Conservation (phyloP, 1,284 basidiomycete genomes). For the Filobasidium uniguttulatum region DNA sequence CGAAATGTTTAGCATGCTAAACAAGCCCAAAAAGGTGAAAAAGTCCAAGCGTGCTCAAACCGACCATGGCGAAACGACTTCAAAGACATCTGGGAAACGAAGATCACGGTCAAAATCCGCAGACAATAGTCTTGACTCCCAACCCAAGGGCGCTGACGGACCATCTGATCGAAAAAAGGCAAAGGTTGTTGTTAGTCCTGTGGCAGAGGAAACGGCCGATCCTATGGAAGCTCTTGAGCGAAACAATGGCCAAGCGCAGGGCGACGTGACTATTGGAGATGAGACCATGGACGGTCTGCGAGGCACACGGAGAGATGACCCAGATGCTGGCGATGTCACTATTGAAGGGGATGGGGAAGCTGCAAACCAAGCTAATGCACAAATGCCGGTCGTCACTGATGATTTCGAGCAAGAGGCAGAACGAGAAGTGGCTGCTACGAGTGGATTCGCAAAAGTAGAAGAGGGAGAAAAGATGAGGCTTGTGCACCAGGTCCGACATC, state of each 20-base stretch:
- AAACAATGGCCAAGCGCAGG: conserved; percentile 3
- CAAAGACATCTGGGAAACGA: not conserved
- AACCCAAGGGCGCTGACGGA: not conserved
- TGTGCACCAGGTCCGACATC: conserved; percentile 35
- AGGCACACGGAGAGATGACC: conserved; percentile 14
- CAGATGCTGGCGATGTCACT: conserved; percentile 15
- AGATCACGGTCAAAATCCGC: not conserved
- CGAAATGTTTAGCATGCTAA: conserved; percentile 13
- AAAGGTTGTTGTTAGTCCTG: not conserved
- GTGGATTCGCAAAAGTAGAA: conserved; percentile 57
- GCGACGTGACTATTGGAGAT: conserved; percentile 13
- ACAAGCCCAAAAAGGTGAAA: conserved; percentile 7
- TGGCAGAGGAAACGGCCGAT: not conserved
- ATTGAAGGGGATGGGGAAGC: conserved; percentile 4
- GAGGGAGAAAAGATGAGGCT: conserved; percentile 41
- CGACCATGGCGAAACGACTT: conserved; percentile 2
- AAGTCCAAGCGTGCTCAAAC: not conserved
- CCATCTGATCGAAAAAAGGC: conserved; percentile 4
- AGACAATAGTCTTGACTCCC: not conserved
- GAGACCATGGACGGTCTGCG: conserved; percentile 19
- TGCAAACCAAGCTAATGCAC: not conserved
- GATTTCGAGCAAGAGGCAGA: conserved; percentile 81
- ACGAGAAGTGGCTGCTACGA: conserved; percentile 70
- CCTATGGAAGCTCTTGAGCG: conserved; percentile 18
- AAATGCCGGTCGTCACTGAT: conserved; percentile 60